Evolutionary conservation across 768 basidiomycete species (phyloP).

Genomic region (Hydnomerulius pinastri): DNA sequence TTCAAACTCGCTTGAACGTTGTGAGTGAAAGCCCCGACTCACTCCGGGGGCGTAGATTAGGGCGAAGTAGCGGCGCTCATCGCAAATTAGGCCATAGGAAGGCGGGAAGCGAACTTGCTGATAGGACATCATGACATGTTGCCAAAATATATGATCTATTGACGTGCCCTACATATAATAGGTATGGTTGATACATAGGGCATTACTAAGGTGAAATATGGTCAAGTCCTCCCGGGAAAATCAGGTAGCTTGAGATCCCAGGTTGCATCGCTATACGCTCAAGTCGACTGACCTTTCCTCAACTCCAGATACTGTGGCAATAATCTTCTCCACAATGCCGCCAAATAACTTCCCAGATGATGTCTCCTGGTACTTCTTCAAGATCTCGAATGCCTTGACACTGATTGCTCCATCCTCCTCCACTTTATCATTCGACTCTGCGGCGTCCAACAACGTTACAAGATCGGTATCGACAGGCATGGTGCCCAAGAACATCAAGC

Average conservation of each 20-base stretch:
- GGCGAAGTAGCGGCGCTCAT: too few species aligned
- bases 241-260: background rate
- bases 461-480: slow-evolving; percentile 94
- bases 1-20: too few species aligned
- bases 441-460: slow-evolving; percentile 80
- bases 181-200: too few species aligned
- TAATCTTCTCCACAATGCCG: slow-evolving; percentile 50
- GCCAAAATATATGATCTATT: too few species aligned
- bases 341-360: slow-evolving; percentile 69
- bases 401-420: slow-evolving; percentile 25
- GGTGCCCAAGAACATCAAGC: slow-evolving; percentile 77
- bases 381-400: slow-evolving; percentile 47
- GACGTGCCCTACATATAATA: too few species aligned
- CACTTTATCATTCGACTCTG: slow-evolving; percentile 30
- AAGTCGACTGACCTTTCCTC: slow-evolving; percentile 2
- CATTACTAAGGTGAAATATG: too few species aligned
- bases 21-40: too few species aligned
- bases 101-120: too few species aligned
- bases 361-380: slow-evolving; percentile 66
- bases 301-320: slow-evolving; percentile 30
- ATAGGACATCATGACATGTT: too few species aligned
- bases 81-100: too few species aligned
- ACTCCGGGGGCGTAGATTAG: too few species aligned
- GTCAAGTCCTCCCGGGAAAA: too few species aligned
- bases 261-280: background rate